These are phyloP conservation scores for Nemania serpens DNA, from an alignment of 2,329 filamentous ascomycete genomes.

Conservation along the genomic window DNA sequence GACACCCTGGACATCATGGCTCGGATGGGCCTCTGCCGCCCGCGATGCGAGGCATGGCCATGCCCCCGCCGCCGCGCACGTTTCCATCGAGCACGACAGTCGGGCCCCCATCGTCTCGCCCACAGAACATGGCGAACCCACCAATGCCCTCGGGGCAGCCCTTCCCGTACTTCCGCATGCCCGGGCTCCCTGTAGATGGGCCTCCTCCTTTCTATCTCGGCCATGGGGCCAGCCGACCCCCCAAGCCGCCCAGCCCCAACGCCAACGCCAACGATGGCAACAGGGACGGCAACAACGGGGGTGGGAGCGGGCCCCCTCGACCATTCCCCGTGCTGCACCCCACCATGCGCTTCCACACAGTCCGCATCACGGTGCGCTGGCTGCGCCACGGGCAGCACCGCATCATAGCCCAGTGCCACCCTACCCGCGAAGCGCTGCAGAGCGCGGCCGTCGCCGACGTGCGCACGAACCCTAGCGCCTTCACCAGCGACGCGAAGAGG, in stretches of 20 bases:
- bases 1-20: constrained; percentile 6
- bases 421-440: constrained; percentile 37
- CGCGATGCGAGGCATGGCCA: constrained; percentile 7
- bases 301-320: neutral
- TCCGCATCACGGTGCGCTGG: constrained; percentile 39
- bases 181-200: neutral
- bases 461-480: constrained; percentile 11
- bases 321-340: constrained; percentile 11
- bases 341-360: constrained; percentile 29
- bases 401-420: constrained; percentile 32
- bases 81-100: neutral
- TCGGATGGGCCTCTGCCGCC: constrained; percentile 15
- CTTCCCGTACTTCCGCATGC: neutral
- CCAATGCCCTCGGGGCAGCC: constrained; percentile 1
- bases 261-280: constrained; percentile 1
- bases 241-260: neutral
- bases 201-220: neutral
- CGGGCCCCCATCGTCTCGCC: constrained; percentile 6
- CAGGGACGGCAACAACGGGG: constrained; percentile 1
- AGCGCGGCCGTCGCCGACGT: constrained; percentile 34
- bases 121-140: constrained; percentile 10
- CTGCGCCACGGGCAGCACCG: constrained; percentile 35
- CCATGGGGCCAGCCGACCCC: neutral
- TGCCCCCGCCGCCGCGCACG: neutral
- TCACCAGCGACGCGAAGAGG: constrained; percentile 5